phyloP scores from a whole-genome alignment of 108 stramenopile genomes.

The Fragilaria crotonensis region DNA sequence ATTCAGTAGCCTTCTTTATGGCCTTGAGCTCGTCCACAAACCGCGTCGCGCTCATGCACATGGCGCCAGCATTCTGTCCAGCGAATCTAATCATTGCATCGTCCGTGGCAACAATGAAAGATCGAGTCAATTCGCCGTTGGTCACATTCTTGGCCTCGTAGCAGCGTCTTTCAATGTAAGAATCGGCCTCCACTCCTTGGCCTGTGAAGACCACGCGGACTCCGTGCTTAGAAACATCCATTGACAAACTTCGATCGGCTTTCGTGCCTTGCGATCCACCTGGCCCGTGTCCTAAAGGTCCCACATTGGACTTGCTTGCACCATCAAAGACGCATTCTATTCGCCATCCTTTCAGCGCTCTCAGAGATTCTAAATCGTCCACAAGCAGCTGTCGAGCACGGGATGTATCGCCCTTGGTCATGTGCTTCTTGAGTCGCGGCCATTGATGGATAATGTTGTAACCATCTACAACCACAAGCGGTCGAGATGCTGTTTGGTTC shows the following conservation, averaged over 20 bases:
- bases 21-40: constrained; percentile 79
- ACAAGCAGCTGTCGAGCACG: constrained; percentile 56
- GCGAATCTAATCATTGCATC: constrained; percentile 76
- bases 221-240: constrained; percentile 44
- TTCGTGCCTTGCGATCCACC: constrained; percentile 20
- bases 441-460: constrained; percentile 85
- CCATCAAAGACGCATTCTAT: constrained; percentile 87
- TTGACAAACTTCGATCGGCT: constrained; percentile 21
- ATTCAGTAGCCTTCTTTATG: constrained; percentile 52
- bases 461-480: constrained; percentile 77
- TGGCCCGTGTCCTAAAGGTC: constrained; percentile 41
- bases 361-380: constrained; percentile 73
- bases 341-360: constrained; percentile 64
- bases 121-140: constrained; percentile 48
- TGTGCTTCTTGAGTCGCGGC: constrained; percentile 76
- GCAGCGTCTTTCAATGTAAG: constrained; percentile 71
- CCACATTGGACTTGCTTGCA: constrained; percentile 30
- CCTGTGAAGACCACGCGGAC: constrained; percentile 68
- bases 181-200: constrained; percentile 62
- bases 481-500: constrained; percentile 46
- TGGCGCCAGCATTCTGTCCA: constrained; percentile 57
- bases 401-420: constrained; percentile 52
- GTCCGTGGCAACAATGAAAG: constrained; percentile 68
- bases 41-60: constrained; percentile 64
- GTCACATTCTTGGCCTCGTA: constrained; percentile 65